Base-by-base conservation (phyloP, 2,329 filamentous ascomycete species). In the Botrytis aclada region DNA sequence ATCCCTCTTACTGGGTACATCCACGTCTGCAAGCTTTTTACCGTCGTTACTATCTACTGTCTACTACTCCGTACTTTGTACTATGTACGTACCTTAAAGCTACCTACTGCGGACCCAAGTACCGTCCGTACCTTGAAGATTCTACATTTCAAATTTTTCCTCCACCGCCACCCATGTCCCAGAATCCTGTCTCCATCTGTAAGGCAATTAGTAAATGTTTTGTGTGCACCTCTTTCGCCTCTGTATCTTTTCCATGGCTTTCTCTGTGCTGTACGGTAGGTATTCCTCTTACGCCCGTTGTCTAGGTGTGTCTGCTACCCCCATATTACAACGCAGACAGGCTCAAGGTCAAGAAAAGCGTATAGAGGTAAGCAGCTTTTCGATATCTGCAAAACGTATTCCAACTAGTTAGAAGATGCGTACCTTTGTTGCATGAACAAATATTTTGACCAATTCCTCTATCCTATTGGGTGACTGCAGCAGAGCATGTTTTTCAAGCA, bases 341-440 rank as follows among this genome's bases (percentile, higher is more conserved):
- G 18, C 4, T 4, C 41, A 22, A 25, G 9, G 8, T 9, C 16
- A 29, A 32, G 47, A 25, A 22, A 54, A n/a, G 47, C 39, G 51
- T 39, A 20, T 67, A 25, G 34, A 51, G 22, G 69, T 51, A n/a
- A 37, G 29, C 25, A 64, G 9, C 34, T 34, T 37, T 39, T 63
- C 8, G 25, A 47, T 22, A 16, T 58, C 34, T n/a, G 25, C 8
- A 51, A 29, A 32, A n/a, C n/a, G 25, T 29, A 4, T 8, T 29
- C 32, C 25, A 8, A n/a, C 12, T 51, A 5, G 5, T 18, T 20
- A 71, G 2, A 67, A 39, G n/a, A 47, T 69, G 80, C 87, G 82
- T 81, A 93, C 92, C 85, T 91, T 92, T 25, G 94, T 97, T n/a
- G 92, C 93, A 77, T 94, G 92, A 64, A 94, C 89, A 80, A 98